phyloP scores from a whole-genome alignment of 1,139 yeast species.

The Pichia sp. region DNA sequence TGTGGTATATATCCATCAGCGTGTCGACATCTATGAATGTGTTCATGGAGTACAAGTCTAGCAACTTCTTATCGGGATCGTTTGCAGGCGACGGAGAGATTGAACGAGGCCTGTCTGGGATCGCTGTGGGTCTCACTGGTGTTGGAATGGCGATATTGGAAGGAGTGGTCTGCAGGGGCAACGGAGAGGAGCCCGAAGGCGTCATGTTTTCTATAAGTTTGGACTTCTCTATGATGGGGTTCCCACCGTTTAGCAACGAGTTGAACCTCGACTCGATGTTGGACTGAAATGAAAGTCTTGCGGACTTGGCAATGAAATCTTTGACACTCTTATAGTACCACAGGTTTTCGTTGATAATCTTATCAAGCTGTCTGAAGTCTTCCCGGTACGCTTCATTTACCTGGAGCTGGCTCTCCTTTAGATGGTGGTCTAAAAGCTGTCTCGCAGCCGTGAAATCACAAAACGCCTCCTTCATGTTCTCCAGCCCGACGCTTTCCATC shows the following conservation, averaged over 20 bases:
- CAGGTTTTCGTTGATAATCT: conserved; percentile 1
- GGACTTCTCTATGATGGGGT: conserved; percentile 13
- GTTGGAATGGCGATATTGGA: neutral
- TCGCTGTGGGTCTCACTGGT: neutral
- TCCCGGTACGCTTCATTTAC: neutral
- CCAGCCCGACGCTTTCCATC: conserved; percentile 9
- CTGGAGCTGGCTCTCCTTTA: neutral
- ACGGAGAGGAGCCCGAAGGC: neutral
- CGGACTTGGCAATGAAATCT: conserved; percentile 10
- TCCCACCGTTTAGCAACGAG: conserved; percentile 14
- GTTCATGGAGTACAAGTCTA: conserved; percentile 7
- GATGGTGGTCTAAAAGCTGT: conserved; percentile 5
- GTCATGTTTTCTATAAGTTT: conserved; percentile 9
- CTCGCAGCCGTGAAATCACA: conserved; percentile 8
- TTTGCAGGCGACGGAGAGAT: conserved; percentile 11
- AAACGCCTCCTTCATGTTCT: conserved; percentile 9
- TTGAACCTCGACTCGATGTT: conserved; percentile 14
- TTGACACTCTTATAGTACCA: conserved; percentile 12
- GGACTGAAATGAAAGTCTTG: conserved; percentile 7
- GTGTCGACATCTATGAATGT: conserved; percentile 20
- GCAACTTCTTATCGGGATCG: neutral
- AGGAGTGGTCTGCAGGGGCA: neutral
- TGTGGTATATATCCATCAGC: conserved; percentile 23
- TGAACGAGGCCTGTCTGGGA: conserved; percentile 12
- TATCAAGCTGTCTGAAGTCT: conserved; percentile 2